Conservation (phyloP, 2,329 filamentous ascomycete genomes). For the Sporothrix dimorphospora region DNA sequence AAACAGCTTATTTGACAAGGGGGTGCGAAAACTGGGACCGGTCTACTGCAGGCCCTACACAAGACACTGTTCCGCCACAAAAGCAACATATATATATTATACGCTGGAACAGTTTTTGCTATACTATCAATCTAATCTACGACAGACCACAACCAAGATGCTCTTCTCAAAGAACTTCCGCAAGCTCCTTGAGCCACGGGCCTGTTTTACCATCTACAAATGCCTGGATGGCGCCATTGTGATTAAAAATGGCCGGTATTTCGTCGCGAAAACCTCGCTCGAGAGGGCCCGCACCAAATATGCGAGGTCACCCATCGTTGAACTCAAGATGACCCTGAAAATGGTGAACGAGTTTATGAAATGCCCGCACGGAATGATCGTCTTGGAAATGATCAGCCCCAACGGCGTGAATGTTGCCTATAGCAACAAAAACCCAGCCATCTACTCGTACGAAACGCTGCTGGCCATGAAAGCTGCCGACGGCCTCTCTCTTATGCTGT, state of each 20-base stretch:
- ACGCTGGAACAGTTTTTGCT: not conserved
- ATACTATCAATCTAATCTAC: not conserved
- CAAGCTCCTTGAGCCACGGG: not conserved
- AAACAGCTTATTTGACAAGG: slow-evolving; percentile 9
- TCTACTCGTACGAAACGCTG: slow-evolving; percentile 9
- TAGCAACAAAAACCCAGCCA: not conserved
- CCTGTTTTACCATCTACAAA: not conserved
- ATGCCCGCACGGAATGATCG: not conserved
- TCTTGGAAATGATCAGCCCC: not conserved
- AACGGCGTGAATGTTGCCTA: slow-evolving; percentile 5
- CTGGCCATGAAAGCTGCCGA: no score
- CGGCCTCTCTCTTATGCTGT: no score
- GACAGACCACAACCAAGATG: not conserved
- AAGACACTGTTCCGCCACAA: not conserved
- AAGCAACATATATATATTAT: slow-evolving; percentile 2
- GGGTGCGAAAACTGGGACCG: not conserved
- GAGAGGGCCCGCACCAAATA: not conserved
- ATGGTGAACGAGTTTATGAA: slow-evolving; percentile 6
- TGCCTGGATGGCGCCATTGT: not conserved
- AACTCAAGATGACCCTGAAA: slow-evolving; percentile 9
- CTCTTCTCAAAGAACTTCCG: not conserved
- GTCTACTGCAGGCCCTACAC: not conserved
- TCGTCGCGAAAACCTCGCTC: not conserved
- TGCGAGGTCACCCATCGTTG: not conserved
- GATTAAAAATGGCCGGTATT: slow-evolving; percentile 5